Percentiles rank a stretch among this genome's conserved stretches.
These are phyloP conservation scores for Camillea tinctor DNA, from an alignment of 2,329 filamentous ascomycete species.

Conservation along the genomic window DNA sequence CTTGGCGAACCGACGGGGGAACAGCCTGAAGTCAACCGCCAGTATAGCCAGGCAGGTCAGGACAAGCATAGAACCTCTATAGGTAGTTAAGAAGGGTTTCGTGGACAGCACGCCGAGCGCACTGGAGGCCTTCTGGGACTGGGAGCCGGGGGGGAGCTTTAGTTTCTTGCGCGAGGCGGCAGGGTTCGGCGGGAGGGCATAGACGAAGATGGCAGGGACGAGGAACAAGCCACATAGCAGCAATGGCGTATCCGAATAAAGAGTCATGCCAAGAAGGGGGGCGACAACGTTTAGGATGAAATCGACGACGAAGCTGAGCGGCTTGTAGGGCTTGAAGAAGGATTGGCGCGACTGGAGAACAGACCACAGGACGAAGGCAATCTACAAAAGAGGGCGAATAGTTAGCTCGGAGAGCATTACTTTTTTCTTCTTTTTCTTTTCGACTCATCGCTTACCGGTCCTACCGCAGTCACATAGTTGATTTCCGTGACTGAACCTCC, in stretches of 20 bases:
- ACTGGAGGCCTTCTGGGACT: slow-evolving; percentile 34
- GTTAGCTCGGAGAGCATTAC: slow-evolving; percentile 1
- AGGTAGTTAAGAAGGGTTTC: slow-evolving; percentile 90
- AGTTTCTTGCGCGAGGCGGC: slow-evolving; percentile 47
- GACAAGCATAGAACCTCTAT: slow-evolving; percentile 88
- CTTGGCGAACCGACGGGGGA: slow-evolving; percentile 93
- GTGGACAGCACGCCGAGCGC: slow-evolving; percentile 61
- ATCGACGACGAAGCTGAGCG: slow-evolving; percentile 70
- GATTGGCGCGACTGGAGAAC: slow-evolving; percentile 78
- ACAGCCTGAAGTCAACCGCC: slow-evolving; percentile 93
- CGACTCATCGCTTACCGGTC: slow-evolving; percentile 64
- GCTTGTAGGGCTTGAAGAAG: slow-evolving; percentile 76
- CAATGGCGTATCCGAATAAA: slow-evolving; percentile 74
- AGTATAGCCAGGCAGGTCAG: slow-evolving; percentile 88
- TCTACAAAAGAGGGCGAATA: slow-evolving; percentile 49
- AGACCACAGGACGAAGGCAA: slow-evolving; percentile 83
- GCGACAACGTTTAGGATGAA: slow-evolving; percentile 83
- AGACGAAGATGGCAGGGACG: slow-evolving; percentile 66
- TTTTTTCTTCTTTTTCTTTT: background rate
- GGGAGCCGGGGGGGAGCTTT: slow-evolving; percentile 45
- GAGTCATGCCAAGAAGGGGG: slow-evolving; percentile 79
- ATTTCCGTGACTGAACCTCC: slow-evolving; percentile 84
- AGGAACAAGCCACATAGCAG: slow-evolving; percentile 74
- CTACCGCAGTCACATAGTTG: slow-evolving; percentile 79
- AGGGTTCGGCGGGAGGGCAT: slow-evolving; percentile 47